Evolutionary conservation across 1,139 yeast genomes (phyloP).

Genomic region (Diutina siamensis): DNA sequence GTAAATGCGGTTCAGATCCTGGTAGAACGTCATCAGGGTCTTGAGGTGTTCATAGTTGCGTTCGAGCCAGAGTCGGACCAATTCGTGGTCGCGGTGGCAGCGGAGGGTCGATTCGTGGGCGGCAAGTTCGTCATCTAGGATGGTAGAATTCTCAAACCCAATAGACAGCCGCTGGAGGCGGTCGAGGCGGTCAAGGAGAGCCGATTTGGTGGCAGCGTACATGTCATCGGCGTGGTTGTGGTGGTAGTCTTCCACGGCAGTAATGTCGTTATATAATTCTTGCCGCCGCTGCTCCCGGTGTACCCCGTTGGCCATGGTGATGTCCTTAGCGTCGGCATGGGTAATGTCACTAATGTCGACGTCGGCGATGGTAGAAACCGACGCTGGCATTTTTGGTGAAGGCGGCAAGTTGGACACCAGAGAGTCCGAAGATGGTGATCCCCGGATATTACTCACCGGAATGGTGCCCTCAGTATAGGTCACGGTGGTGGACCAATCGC

Average conservation of each 20-base stretch:
- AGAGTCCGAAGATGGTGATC: too few species aligned
- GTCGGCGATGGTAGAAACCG: too few species aligned
- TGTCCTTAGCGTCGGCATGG: not conserved
- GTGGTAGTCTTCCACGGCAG: not conserved
- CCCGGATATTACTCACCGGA: not conserved
- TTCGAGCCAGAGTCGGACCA: constrained; percentile 23
- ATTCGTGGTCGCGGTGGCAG: constrained; percentile 22
- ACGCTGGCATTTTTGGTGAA: too few species aligned
- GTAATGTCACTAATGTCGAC: not conserved
- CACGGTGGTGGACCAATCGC: not conserved
- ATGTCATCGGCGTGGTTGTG: not conserved
- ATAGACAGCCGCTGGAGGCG: constrained; percentile 14
- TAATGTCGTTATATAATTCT: not conserved
- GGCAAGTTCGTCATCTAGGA: constrained; percentile 22
- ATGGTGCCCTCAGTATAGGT: not conserved
- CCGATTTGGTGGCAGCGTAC: not conserved
- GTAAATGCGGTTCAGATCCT: constrained; percentile 28
- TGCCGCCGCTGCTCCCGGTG: not conserved
- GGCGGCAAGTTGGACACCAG: too few species aligned
- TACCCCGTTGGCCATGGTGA: not conserved
- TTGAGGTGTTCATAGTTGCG: constrained; percentile 26
- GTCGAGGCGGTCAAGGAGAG: not conserved
- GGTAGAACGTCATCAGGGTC: constrained; percentile 23
- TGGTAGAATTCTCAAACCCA: constrained; percentile 13
- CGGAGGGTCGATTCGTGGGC: constrained; percentile 12